Base-by-base conservation (phyloP, 768 basidiomycete genomes). In the Cystofilobasidium bisporidii region DNA sequence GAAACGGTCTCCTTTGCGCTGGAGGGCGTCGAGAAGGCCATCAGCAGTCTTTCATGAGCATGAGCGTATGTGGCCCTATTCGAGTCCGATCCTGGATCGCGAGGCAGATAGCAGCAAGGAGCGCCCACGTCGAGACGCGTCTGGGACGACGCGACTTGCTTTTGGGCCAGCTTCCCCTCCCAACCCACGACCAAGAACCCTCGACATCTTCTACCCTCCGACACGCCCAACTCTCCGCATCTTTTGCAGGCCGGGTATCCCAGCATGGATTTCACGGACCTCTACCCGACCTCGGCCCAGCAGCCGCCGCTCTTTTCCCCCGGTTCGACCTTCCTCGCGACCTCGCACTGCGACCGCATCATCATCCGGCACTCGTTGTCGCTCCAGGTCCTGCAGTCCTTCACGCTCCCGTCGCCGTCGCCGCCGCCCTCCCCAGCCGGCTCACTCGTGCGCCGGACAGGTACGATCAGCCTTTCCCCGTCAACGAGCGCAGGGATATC, bases 361-460 rank as follows among this genome's bases (percentile, higher is more conserved):
- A 85, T 96, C 71, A 81, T 97, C 22, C 84, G 92, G 50, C 86
- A 87, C 56, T 83, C 91, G 12, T 86, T 91, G 72, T 87, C 87
- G 26, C 86, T 94, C 72, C 85, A 87, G 72, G 86, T 94, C 59
- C 83, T 85, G 22, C 82, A 88, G 63, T 87, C 89, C 24, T 93
- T 68, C 55, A 26, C 24, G 28, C 32, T 68, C 10, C 67, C 67
- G 3, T n/a, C 57, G 18, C 14, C 61, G 8, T 61, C 67, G 9
- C 22, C 58, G 24, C 30, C 65, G 8, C 26, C 59, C 8, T 55
- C 59, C 2, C 38, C 65, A 11, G 36, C 64, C 22, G 47, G 41
- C 1, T 50, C 45, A 5, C 45, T 57, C 4, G 61, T 47, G 12
- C 45, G 65, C 10, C 57, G 57, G 6, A 40, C 43, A 14, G 20